phyloP scores from a whole-genome alignment of 345 rosid species.

The Acer saccharum region DNA sequence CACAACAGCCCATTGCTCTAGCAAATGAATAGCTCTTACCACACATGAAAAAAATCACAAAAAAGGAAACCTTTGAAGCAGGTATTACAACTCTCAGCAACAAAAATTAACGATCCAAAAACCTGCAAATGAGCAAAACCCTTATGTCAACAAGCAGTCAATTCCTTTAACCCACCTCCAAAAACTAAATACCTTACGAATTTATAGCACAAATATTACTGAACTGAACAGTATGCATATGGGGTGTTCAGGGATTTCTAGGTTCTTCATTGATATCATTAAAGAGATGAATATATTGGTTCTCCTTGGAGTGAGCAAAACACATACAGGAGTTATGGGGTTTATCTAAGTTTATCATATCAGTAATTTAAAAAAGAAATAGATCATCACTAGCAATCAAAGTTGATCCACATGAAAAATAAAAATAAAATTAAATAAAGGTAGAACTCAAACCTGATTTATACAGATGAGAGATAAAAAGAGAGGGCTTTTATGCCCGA shows the following conservation, averaged over 20 bases:
- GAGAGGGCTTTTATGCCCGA: constrained; percentile 56
- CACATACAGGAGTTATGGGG: background rate
- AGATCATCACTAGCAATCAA: background rate
- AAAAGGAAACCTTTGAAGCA: constrained; percentile 21
- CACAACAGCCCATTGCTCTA: constrained; percentile 81
- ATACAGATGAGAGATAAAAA: background rate
- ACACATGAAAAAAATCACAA: constrained; percentile 44
- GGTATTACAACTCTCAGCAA: constrained; percentile 25
- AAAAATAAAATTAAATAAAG: background rate
- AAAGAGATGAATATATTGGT: background rate
- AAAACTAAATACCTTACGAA: background rate
- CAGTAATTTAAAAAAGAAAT: background rate
- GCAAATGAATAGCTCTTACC: constrained; percentile 55
- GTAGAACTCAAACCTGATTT: constrained; percentile 30
- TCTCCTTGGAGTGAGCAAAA: background rate
- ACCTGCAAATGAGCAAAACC: constrained; percentile 33
- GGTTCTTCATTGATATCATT: background rate
- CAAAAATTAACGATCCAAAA: constrained; percentile 18
- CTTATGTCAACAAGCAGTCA: constrained; percentile 16
- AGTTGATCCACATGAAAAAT: background rate
- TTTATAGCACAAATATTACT: no score
- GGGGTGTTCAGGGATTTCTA: background rate
- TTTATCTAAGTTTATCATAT: background rate
- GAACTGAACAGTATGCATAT: background rate
- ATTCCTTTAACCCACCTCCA: background rate